Base-by-base conservation (phyloP, 345 rosid species). In the Syzygium aromaticum region DNA sequence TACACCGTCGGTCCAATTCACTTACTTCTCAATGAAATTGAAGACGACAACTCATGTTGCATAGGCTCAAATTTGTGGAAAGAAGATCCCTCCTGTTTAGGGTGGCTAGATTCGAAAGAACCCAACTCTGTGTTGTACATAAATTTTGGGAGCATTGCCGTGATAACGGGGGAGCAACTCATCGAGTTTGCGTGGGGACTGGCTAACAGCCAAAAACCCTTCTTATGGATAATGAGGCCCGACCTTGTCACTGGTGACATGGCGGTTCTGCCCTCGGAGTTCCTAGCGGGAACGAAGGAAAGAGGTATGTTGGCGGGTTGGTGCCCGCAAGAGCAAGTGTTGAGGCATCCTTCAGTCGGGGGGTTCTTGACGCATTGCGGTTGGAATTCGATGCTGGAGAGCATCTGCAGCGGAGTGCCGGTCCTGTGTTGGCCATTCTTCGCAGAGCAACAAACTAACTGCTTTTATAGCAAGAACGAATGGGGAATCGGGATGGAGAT, bases 401-500 rank as follows among this genome's bases (percentile, higher is more conserved):
- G 91, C 84, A 15, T 90, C 8, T 54, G 90, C 23, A 80, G 52
- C 1, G 91, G 89, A 5, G 89, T 90, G 30, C 90, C 91, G 1
- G 25, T 87, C 51, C 16, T 88, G 27, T 88, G 90, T 67, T 90
- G 91, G 91, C 91, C 91, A 6, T 87, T 90, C 64, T 90, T 90
- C 3, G 87, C 90, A 0, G 91, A 90, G 83, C 91, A 90, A 52
- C 90, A 80, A 54, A 86, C 86, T 17, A 90, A 90, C 80, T 88
- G 91, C 49, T 4, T 84, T 86, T 92, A 86, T 27, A 67, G 90
- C 27, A 89, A 90, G 86, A 87, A 27, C 17, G 87, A 88, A 19
- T 93, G 94, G 94, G 90, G 89, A 51, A 84, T 93, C 16, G 94
- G 94, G 84, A 85, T 89, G 88, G 93, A 92, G 91, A 90, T 93